Percentiles rank a stretch among this genome's conserved stretches.
Evolutionary conservation across 768 basidiomycete species (phyloP).

Genomic region (Tulasnella sp.): DNA sequence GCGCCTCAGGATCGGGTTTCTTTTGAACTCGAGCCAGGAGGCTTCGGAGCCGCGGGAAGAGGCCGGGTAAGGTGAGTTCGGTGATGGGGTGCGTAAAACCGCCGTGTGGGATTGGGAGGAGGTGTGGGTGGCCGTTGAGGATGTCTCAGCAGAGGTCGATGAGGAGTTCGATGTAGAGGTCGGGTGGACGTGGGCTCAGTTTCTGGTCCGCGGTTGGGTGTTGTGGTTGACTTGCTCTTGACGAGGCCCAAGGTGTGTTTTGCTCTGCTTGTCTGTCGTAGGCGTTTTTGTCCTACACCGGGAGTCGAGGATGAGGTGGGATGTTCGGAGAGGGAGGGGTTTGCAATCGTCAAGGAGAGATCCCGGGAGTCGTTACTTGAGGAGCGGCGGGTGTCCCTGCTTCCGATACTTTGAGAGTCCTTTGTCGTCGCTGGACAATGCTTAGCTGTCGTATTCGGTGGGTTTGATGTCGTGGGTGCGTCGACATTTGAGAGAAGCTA

Average conservation of each 20-base stretch:
- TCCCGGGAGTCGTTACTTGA: too few relatives aligned
- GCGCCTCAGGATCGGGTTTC: neutral
- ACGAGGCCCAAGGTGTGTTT: neutral
- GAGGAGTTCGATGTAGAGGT: neutral
- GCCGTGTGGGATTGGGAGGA: neutral
- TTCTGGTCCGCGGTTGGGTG: too few relatives aligned
- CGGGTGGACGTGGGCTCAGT: neutral
- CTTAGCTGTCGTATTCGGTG: neutral
- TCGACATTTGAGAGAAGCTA: neutral
- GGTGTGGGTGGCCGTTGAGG: neutral
- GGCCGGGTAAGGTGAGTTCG: neutral
- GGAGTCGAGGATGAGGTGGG: neutral
- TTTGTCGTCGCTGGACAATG: too few relatives aligned
- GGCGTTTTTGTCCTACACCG: neutral
- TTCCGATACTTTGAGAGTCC: too few relatives aligned
- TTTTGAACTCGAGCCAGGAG: neutral
- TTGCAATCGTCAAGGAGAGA: neutral
- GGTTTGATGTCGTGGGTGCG: neutral
- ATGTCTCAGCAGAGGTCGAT: conserved; percentile 6
- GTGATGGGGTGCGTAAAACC: neutral
- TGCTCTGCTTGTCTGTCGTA: neutral
- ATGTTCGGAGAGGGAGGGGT: neutral
- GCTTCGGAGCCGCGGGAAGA: neutral
- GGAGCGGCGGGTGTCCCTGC: too few relatives aligned
- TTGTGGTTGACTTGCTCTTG: neutral